Conservation (phyloP, 352 stramenopile genomes). For the Elongisporangium anandrum region DNA sequence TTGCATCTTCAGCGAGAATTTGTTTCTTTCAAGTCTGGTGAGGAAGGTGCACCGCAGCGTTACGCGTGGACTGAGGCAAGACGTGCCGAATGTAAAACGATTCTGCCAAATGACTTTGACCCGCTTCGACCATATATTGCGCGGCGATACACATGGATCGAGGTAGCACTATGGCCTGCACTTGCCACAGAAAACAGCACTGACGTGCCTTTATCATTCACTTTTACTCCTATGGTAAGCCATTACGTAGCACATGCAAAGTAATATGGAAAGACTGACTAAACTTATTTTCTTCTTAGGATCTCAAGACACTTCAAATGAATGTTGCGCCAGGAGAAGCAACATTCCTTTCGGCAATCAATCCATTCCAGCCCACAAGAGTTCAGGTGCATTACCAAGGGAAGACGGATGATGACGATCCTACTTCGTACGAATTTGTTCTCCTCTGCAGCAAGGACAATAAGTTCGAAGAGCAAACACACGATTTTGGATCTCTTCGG, state of each 20-base stretch:
- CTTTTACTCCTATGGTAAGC: slow-evolving; percentile 39
- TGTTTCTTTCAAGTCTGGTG: neutral
- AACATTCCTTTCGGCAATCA: slow-evolving; percentile 24
- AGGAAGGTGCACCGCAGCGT: neutral
- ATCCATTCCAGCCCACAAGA: slow-evolving; percentile 27
- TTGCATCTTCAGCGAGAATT: slow-evolving; percentile 1
- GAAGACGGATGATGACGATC: neutral
- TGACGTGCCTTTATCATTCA: slow-evolving; percentile 21
- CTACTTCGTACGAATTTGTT: slow-evolving; percentile 10
- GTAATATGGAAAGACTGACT: neutral
- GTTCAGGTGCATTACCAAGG: slow-evolving; percentile 11
- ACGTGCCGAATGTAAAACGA: slow-evolving; percentile 27
- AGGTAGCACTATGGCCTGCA: slow-evolving; percentile 40
- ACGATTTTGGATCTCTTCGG: neutral
- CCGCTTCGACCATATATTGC: slow-evolving; percentile 28
- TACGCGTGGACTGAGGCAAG: slow-evolving; percentile 32
- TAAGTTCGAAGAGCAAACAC: neutral
- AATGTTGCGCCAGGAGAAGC: slow-evolving; percentile 15
- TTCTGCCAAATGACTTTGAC: slow-evolving; percentile 49
- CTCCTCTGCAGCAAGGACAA: neutral
- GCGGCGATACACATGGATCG: slow-evolving; percentile 48
- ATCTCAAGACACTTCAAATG: slow-evolving; percentile 7
- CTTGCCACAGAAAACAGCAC: slow-evolving; percentile 34
- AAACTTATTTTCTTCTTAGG: neutral
- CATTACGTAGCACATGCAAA: slow-evolving; percentile 6